These are phyloP conservation scores for Suillus hirtellus DNA, from an alignment of 768 basidiomycete genomes.

Conservation along the genomic window DNA sequence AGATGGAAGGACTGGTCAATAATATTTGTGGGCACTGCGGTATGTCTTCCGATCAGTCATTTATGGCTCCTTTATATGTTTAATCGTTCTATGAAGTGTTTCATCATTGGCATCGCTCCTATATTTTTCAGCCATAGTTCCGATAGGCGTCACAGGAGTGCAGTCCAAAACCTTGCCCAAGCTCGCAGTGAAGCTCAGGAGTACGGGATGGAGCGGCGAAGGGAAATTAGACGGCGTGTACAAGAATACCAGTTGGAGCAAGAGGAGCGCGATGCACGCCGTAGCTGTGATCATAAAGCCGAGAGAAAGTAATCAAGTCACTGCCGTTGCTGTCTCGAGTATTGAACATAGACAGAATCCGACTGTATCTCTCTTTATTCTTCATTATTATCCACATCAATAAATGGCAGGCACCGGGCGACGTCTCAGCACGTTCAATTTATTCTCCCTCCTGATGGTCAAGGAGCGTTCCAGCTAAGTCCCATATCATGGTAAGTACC, in stretches of 20 bases:
- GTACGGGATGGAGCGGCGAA: conserved; percentile 53
- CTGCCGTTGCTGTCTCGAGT: neutral
- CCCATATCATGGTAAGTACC: neutral
- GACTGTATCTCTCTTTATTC: neutral
- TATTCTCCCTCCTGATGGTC: neutral
- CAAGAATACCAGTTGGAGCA: conserved; percentile 26
- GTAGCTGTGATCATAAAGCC: neutral
- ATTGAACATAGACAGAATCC: neutral
- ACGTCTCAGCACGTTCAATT: neutral
- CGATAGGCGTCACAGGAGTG: conserved; percentile 48
- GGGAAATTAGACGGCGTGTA: conserved; percentile 51
- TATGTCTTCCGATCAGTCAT: conserved; percentile 26
- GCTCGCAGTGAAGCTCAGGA: conserved; percentile 59
- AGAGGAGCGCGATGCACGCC: conserved; percentile 1
- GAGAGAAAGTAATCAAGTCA: neutral
- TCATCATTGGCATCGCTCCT: conserved; percentile 48
- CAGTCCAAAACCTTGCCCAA: conserved; percentile 57
- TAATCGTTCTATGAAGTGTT: conserved; percentile 31
- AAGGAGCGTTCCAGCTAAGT: neutral
- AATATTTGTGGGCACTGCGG: conserved; percentile 48
- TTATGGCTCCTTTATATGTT: conserved; percentile 2
- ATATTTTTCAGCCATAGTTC: conserved; percentile 37
- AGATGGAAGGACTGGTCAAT: conserved; percentile 54
- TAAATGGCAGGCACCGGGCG: neutral
- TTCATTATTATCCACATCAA: neutral